Evolutionary conservation across 805 yeast genomes (phyloP).

Genomic region (Saturnispora serradocipensis): DNA sequence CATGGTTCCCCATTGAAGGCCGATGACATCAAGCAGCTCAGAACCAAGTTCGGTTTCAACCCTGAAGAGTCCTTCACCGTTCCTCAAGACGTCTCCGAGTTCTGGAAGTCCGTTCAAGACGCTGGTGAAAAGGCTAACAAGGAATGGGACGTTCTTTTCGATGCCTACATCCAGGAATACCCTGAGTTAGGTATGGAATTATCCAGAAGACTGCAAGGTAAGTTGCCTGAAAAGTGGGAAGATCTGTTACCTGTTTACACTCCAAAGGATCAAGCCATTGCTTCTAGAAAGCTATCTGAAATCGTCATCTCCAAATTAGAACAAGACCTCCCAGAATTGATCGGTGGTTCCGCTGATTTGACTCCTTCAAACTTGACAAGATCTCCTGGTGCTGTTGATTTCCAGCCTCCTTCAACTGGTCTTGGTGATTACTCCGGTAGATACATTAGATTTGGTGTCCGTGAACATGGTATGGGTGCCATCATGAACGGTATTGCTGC

Average conservation of each 20-base stretch:
- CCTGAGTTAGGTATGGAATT: constrained; percentile 76
- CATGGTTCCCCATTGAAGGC: constrained; percentile 96
- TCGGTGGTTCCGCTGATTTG: constrained; percentile 98
- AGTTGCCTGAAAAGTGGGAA: constrained; percentile 81
- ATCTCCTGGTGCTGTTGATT: constrained; percentile 74
- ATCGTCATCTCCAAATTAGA: constrained; percentile 55
- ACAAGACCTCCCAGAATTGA: constrained; percentile 68
- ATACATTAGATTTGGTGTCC: constrained; percentile 94
- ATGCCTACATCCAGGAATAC: constrained; percentile 53
- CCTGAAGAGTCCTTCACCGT: constrained; percentile 73
- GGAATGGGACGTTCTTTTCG: constrained; percentile 65
- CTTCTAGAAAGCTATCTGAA: constrained; percentile 92
- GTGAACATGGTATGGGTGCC: constrained; percentile 99
- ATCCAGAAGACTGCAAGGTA: constrained; percentile 63
- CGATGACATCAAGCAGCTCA: constrained; percentile 84
- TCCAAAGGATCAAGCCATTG: constrained; percentile 71
- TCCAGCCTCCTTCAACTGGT: constrained; percentile 78
- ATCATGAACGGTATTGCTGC: constrained; percentile 96
- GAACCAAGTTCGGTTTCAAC: constrained; percentile 77
- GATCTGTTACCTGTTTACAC: constrained; percentile 69
- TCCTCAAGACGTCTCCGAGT: constrained; percentile 73
- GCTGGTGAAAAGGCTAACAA: constrained; percentile 61
- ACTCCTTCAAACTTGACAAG: constrained; percentile 95
- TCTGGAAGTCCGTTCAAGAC: constrained; percentile 46
- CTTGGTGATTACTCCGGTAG: constrained; percentile 87